These are phyloP conservation scores for Omphalea diandra DNA, from an alignment of 441 rosid species.

Conservation along the genomic window DNA sequence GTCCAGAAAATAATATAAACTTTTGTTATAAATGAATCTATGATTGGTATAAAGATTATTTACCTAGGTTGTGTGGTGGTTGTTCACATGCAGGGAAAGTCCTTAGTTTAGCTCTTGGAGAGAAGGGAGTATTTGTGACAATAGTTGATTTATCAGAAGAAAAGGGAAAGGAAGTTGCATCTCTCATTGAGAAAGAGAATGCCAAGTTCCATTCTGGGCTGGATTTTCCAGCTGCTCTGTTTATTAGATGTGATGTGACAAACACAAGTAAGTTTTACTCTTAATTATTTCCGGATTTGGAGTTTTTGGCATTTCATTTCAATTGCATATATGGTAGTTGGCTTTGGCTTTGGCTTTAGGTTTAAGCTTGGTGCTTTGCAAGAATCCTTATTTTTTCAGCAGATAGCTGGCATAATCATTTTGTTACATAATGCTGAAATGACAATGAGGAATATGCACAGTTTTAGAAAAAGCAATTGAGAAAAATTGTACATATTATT, in stretches of 20 bases:
- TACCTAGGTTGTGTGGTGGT: neutral
- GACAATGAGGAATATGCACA: neutral
- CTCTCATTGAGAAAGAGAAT: slow-evolving; percentile 49
- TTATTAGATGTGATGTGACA: slow-evolving; percentile 75
- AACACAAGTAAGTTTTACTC: slow-evolving; percentile 44
- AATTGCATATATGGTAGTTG: neutral
- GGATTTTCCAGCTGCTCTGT: slow-evolving; percentile 62
- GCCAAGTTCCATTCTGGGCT: slow-evolving; percentile 58
- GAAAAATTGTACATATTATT: neutral
- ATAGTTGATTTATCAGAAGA: slow-evolving; percentile 77
- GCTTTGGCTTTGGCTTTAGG: neutral
- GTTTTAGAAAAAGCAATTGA: neutral
- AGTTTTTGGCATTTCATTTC: neutral
- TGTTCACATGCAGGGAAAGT: slow-evolving; percentile 66
- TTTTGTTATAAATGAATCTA: neutral
- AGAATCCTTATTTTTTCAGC: neutral
- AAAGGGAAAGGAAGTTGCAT: slow-evolving; percentile 71
- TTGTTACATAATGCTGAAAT: neutral
- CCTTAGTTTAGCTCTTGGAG: slow-evolving; percentile 76
- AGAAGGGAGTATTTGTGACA: slow-evolving; percentile 79
- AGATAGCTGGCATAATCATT: neutral
- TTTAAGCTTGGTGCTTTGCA: neutral
- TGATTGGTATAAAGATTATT: neutral
- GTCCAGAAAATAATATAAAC: neutral
- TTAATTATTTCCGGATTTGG: neutral